Evolutionary conservation across 2,329 filamentous ascomycete genomes (phyloP), one percentile per base, ranked within the genome.

Genomic region (Pseudogymnoascus sp.): DNA sequence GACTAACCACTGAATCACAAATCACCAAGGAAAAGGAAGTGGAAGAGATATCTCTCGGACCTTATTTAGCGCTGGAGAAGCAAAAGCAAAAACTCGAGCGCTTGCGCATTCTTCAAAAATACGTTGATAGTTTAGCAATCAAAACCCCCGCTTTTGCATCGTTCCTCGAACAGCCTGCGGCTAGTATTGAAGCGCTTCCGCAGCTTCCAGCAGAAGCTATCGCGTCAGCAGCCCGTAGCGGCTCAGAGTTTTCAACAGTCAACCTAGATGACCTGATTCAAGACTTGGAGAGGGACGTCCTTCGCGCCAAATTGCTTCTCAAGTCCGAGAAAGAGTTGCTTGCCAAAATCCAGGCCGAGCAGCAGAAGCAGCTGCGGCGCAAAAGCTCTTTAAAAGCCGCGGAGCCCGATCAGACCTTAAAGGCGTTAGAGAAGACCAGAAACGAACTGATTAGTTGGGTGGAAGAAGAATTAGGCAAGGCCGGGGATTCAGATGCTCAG

Each of bases 381-480:
- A 10, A 7, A 12, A 61, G 24, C 59, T 35, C 56, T 6, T 19
- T 24, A 53, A 62, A 53, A 64, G 63, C 16, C 35, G 53, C 50
- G 66, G 66, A 50, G 50, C 38, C 60, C 8, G 41, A 61, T 11
- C 37, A 56, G 31, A 61, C 46, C 4, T 67, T 85, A 2, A 76
- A 79, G 59, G 86, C 86, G 12, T 74, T 89, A 8, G 79, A 78
- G 43, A 75, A 75, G 6, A 83, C 85, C 10, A 79, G 86, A 14
- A 81, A 82, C 61, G 82, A 84, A 65, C 78, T 89, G 60, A 88
- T 89, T 64, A 78, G 74, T 63, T 89, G 86, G 86, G 87, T 89
- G 63, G 86, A 89, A 71, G 76, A 75, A 4, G 86, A 88, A 70
- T 74, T 89, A 22, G 75, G 78, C 61, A 83, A 82, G 62, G 83